These are phyloP conservation scores for Voacanga thouarsii DNA, from an alignment of 257 asterid species.

Conservation along the genomic window DNA sequence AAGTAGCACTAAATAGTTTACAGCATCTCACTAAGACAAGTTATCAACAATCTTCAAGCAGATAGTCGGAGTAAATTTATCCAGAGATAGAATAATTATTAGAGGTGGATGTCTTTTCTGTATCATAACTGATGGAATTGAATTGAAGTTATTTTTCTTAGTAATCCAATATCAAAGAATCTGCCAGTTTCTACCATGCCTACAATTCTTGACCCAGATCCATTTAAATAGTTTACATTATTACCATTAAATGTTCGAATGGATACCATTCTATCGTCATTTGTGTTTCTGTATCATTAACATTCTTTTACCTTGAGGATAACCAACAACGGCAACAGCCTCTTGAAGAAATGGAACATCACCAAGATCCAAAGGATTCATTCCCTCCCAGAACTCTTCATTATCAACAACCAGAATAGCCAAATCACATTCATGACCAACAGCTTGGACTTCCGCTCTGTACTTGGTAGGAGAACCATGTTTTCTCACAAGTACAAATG, in stretches of 20 bases:
- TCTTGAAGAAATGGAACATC: constrained; percentile 94
- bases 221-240: background rate
- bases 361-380: constrained; percentile 75
- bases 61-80: background rate
- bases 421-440: constrained; percentile 96
- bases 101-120: background rate
- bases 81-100: background rate
- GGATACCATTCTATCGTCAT: background rate
- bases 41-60: background rate
- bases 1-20: background rate
- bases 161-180: background rate
- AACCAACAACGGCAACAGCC: constrained; percentile 97
- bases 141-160: background rate
- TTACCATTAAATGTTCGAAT: no score
- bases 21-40: background rate
- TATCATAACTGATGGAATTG: background rate
- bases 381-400: constrained; percentile 93
- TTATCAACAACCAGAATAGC: constrained; percentile 79
- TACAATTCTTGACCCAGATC: background rate
- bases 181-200: background rate
- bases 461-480: constrained; percentile 92
- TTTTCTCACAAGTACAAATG: constrained; percentile 91
- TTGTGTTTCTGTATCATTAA: background rate
- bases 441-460: constrained; percentile 80
- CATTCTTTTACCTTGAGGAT: constrained; percentile 78